A percentile compares a stretch with the other conserved stretches of the same genome.
These are phyloP conservation scores for Solanum sejunctum DNA, from an alignment of 257 asterid genomes.

Conservation along the genomic window DNA sequence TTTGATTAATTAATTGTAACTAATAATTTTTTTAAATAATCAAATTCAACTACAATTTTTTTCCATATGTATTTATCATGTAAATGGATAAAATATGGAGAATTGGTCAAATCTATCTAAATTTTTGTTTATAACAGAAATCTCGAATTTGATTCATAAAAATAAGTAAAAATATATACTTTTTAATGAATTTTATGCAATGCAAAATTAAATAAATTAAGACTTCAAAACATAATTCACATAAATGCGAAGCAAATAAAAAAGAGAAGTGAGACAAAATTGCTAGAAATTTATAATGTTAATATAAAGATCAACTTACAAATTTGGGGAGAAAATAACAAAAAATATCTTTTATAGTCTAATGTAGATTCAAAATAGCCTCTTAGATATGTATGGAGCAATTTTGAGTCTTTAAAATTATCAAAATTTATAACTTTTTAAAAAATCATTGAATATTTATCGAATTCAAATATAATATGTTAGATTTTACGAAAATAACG, in stretches of 20 bases:
- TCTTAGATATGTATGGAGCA: too few relatives aligned
- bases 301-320: neutral
- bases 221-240: neutral
- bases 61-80: too few relatives aligned
- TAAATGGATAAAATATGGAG: too few relatives aligned
- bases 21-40: neutral
- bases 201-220: neutral
- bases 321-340: neutral
- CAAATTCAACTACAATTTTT: neutral
- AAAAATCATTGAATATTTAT: too few relatives aligned
- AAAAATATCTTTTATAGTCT: too few relatives aligned
- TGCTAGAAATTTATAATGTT: neutral
- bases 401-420: too few relatives aligned
- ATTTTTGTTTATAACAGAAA: accelerated
- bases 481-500: too few relatives aligned
- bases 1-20: neutral
- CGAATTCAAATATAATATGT: too few relatives aligned
- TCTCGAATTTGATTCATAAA: neutral
- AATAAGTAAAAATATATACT: neutral
- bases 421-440: too few relatives aligned
- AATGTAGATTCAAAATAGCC: too few relatives aligned
- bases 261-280: neutral
- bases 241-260: neutral
- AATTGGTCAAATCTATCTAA: neutral
- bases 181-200: neutral